Evolutionary conservation across 352 stramenopile species (phyloP).

Genomic region (Globisporangium alternatum): DNA sequence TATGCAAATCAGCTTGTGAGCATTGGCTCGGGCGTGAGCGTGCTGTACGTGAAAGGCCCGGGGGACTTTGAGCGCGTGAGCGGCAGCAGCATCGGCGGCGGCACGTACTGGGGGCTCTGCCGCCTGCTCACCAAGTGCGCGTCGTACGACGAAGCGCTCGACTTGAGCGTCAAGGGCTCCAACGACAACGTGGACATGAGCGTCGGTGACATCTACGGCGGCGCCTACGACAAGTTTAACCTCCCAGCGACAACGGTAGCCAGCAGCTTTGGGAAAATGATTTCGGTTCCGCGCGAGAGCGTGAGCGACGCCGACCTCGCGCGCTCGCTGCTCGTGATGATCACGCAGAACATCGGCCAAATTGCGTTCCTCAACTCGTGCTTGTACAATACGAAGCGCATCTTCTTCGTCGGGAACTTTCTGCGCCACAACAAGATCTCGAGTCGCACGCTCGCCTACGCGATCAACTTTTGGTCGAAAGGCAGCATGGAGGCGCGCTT

Average conservation of each 20-base stretch:
- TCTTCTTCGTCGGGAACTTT: constrained; percentile 98
- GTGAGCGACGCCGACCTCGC: constrained; percentile 96
- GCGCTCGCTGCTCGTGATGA: constrained; percentile 96
- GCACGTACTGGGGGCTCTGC: constrained; percentile 98
- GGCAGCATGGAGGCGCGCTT: constrained; percentile 92
- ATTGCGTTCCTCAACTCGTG: constrained; percentile 98
- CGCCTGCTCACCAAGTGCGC: constrained; percentile 90
- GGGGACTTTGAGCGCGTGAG: constrained; percentile 96
- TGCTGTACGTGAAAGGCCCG: constrained; percentile 92
- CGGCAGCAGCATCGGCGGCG: constrained; percentile 97
- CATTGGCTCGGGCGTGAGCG: constrained; percentile 98
- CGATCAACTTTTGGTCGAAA: constrained; percentile 99
- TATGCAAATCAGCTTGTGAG: constrained; percentile 85
- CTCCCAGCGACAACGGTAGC: constrained; percentile 91
- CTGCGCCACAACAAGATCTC: constrained; percentile 97
- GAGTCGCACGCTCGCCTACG: constrained; percentile 88
- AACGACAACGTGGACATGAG: constrained; percentile 95
- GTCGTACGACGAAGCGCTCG: constrained; percentile 82
- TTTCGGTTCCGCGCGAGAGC: constrained; percentile 48
- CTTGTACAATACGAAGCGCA: constrained; percentile 95
- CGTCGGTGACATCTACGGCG: constrained; percentile 99
- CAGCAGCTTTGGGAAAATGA: constrained; percentile 96
- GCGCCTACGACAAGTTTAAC: constrained; percentile 93
- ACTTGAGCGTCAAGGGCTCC: constrained; percentile 73
- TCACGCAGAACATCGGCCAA: constrained; percentile 98